Evolutionary conservation across 176 grass and related monocot genomes (phyloP).

Genomic region (Poa annua): DNA sequence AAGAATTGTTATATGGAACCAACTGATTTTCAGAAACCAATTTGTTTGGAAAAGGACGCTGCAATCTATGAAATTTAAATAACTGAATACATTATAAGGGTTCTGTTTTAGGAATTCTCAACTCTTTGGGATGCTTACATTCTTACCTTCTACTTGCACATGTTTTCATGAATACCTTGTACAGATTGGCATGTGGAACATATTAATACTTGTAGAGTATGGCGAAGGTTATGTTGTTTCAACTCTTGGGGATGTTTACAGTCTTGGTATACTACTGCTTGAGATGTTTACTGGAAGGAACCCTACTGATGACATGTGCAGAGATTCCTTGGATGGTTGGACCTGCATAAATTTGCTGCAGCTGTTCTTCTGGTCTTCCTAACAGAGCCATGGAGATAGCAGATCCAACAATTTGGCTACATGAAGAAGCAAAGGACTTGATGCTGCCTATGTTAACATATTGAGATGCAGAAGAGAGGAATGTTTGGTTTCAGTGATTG

Average conservation of each 20-base stretch:
- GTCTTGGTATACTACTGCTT: constrained; percentile 34
- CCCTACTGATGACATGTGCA: constrained; percentile 24
- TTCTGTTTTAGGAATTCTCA: background rate
- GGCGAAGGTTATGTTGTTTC: background rate
- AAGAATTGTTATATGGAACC: background rate
- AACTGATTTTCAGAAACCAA: constrained; percentile 14
- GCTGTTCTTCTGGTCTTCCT: too few relatives aligned
- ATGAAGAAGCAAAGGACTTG: too few relatives aligned
- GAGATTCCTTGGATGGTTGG: background rate
- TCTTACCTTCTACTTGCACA: background rate
- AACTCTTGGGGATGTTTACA: constrained; percentile 23
- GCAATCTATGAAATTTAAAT: background rate
- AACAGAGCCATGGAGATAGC: too few relatives aligned
- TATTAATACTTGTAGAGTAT: constrained; percentile 28
- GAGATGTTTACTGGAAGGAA: constrained; percentile 40
- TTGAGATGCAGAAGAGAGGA: too few relatives aligned
- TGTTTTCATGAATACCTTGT: background rate
- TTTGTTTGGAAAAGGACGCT: constrained; percentile 17
- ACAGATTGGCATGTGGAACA: background rate
- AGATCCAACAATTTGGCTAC: too few relatives aligned
- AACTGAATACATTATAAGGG: background rate
- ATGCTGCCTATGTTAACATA: too few relatives aligned
- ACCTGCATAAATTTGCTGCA: too few relatives aligned
- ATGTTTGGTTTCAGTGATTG: background rate
- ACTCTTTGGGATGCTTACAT: background rate